Evolutionary conservation across 148 eudicot genomes (phyloP), one percentile per base, ranked within the genome.

Genomic region (Camellia sinensis): DNA sequence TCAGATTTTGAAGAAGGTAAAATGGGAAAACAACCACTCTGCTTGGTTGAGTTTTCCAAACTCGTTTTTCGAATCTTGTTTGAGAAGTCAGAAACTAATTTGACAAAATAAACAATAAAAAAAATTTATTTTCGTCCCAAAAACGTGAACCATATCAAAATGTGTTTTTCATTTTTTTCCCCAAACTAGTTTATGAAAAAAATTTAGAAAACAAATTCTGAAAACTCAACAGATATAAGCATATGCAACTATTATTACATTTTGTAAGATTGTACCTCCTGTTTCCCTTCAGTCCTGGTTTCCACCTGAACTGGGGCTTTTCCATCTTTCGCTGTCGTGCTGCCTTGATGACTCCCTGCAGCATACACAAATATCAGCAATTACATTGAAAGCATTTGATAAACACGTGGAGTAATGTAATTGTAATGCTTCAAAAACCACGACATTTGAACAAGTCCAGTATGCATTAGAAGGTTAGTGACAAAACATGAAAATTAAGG

Each of bases 281-380:
- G 40, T 73, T 78, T 79, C 69, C 72, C 67, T 83, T 79, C 85
- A 1, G 43, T 62, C 71, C 66, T 61, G 11, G 63, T 65, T 69
- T 76, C 80, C 17, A 52, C 75, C 29, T 59, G 70, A 13, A 57
- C 46, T 48, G 67, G 41, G 12, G 7, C 43, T 52, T 72, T 74
- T 53, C 67, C 72, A 6, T 83, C 82, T 73, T 73, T 83, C 67
- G 22, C 50, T 59, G 13, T 13, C 62, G 64, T 13, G 67, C 60
- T 67, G 29, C 85, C 82, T 41, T 74, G 82, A 45, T 45, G 61
- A 22, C 40, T 29, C 40, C 80, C 80, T 75, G 67, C 46, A 57
- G 60, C 78, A 46, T 48, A 12, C 12, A 54, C 15, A 72, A 50
- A 22, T 50, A 52, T 21, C 41, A 70, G 53, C 54, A 70, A 46